phyloP scores from a whole-genome alignment of 768 basidiomycete genomes.

The Tremella yokohamensis region DNA sequence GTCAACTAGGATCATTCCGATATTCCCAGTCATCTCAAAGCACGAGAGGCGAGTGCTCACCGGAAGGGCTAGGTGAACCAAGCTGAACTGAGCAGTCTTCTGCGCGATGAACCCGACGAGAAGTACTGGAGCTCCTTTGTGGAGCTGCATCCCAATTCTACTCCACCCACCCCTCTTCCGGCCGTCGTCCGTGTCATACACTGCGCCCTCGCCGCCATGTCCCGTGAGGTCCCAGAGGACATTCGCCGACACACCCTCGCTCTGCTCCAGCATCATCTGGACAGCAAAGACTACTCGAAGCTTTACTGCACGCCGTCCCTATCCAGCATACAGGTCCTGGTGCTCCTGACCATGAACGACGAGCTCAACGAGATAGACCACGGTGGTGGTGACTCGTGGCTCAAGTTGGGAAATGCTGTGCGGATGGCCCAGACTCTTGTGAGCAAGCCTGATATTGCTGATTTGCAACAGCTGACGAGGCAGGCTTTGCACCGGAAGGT shows the following conservation, averaged over 20 bases:
- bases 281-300: constrained; percentile 7
- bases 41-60: constrained; percentile 14
- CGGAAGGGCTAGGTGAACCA: neutral
- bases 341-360: constrained; percentile 20
- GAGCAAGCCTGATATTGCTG: neutral
- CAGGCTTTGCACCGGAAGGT: constrained; percentile 26
- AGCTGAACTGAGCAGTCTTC: constrained; percentile 1
- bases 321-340: constrained; percentile 15
- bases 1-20: constrained; percentile 18
- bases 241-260: constrained; percentile 13
- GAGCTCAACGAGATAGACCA: constrained; percentile 14
- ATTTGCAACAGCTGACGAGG: neutral
- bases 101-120: neutral
- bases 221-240: constrained; percentile 17
- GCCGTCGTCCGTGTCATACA: constrained; percentile 20
- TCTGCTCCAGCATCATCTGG: constrained; percentile 7
- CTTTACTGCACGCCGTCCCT: neutral
- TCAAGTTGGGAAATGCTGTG: constrained; percentile 12
- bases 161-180: constrained; percentile 24
- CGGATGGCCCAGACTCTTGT: constrained; percentile 21
- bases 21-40: constrained; percentile 26
- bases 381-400: constrained; percentile 13
- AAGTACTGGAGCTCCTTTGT: constrained; percentile 5
- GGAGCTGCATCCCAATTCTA: constrained; percentile 14
- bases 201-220: constrained; percentile 19